Evolutionary conservation across 2,329 filamentous ascomycete genomes (phyloP), one percentile per base, ranked within the genome.

Genomic region (Hymenotorrendiella dingleyae): DNA sequence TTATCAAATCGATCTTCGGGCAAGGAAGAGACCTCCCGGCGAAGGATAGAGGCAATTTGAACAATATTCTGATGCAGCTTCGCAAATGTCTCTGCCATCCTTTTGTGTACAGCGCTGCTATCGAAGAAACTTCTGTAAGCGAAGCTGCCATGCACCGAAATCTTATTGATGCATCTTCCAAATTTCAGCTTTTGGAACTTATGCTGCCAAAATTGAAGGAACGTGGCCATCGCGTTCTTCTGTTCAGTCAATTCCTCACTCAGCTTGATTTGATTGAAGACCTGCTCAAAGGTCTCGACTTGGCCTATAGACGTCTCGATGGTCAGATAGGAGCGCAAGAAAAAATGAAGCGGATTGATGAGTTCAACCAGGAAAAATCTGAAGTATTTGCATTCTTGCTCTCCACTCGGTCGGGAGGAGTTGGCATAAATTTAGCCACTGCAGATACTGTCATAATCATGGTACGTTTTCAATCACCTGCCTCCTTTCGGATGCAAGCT

Each of bases 361-460:
- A 83, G 6, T 98, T 86, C 70, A 98, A 98, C 60, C 86, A 83
- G 0, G 84, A 87, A 0, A 74, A 84, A 41, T 97, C 91, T 1
- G 68, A 77, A 0, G 69, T 94, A 0, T 98, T 97, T 62, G 89
- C 85, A 0, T 97, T 98, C 64, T 67, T 98, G 14, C 73, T 98
- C 0, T 97, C 91, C 0, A 98, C 94, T 3, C 82, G 93, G 50
- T 90, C 94, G 14, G 93, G 93, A 41, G 93, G 94, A 57, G 91
- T 98, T 0, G 94, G 93, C 12, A 98, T 98, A 69, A 98, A 98
- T 60, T 73, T 98, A 42, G 93, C 93, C 0, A 95, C 90, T 6
- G 93, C 93, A 3, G 93, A 98, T 59, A 98, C 93, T 0, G 94
- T 98, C 48, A 96, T 98, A 52, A 96, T 98, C 52, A 80, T 97